Conservation (phyloP, 345 rosid species). For the Anacardium occidentale region DNA sequence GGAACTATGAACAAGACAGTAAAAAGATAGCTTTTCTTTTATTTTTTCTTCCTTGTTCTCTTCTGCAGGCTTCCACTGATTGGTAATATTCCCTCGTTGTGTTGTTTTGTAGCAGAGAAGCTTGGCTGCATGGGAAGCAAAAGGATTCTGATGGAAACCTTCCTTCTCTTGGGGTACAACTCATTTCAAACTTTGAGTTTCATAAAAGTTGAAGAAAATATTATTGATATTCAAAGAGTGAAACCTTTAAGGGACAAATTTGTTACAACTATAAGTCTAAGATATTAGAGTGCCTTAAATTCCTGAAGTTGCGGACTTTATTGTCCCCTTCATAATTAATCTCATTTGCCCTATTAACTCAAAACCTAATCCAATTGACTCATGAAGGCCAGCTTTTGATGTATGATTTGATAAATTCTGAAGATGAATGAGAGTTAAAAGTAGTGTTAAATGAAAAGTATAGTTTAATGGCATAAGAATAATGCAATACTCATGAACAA, state of each 20-base stretch:
- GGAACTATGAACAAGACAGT: constrained; percentile 34
- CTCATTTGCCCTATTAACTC: not conserved
- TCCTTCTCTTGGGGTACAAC: constrained; percentile 71
- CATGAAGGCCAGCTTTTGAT: constrained; percentile 24
- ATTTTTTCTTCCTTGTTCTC: constrained; percentile 24
- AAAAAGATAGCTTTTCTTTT: constrained; percentile 41
- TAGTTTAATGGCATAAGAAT: too few relatives aligned
- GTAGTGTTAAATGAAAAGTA: constrained; percentile 18
- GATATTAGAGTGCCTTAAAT: constrained; percentile 1
- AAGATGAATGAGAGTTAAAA: constrained; percentile 8
- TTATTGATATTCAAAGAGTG: not conserved
- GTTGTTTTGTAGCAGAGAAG: constrained; percentile 69
- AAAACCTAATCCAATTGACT: constrained; percentile 34
- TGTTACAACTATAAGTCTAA: constrained; percentile 24
- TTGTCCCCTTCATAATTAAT: constrained; percentile 4
- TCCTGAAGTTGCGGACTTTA: not conserved
- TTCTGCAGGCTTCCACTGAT: constrained; percentile 60
- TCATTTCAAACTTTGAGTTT: not conserved
- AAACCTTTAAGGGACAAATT: constrained; percentile 31
- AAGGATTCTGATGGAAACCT: constrained; percentile 60
- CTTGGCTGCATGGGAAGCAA: constrained; percentile 83
- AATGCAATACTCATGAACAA: constrained; percentile 1
- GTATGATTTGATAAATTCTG: constrained; percentile 13
- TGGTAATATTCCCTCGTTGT: constrained; percentile 42
- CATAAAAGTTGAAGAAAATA: too few relatives aligned